Evolutionary conservation across 2,329 filamentous ascomycete species (phyloP).

Genomic region (Penicillium occitanis): DNA sequence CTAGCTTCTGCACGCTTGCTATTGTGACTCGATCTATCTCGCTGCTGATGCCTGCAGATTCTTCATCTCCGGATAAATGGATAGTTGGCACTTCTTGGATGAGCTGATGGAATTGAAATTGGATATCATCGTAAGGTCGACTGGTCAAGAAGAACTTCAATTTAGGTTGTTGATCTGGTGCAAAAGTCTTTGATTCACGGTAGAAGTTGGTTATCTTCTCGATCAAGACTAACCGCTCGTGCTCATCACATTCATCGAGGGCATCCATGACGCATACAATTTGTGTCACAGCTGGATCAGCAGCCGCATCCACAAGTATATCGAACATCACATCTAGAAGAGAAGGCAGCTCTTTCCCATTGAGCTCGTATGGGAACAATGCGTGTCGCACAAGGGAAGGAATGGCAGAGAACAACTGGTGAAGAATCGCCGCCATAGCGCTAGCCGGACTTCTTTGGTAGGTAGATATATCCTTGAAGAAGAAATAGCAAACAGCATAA

Average conservation of each 20-base stretch:
- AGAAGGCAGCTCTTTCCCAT: slow-evolving; percentile 18
- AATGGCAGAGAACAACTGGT: slow-evolving; percentile 31
- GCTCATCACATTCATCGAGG: slow-evolving; percentile 38
- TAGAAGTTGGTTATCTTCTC: slow-evolving; percentile 9
- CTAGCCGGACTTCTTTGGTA: slow-evolving; percentile 8
- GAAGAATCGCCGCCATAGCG: slow-evolving; percentile 37
- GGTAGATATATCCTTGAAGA: slow-evolving; percentile 41
- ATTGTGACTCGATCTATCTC: slow-evolving; percentile 27
- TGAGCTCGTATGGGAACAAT: slow-evolving; percentile 22
- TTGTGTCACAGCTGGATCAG: slow-evolving; percentile 17
- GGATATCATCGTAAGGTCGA: slow-evolving; percentile 18
- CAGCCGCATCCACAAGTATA: slow-evolving; percentile 4
- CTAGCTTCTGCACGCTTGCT: slow-evolving; percentile 18
- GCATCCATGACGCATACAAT: slow-evolving; percentile 40
- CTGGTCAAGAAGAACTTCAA: slow-evolving; percentile 35
- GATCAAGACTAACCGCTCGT: slow-evolving; percentile 22
- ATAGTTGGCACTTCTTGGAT: slow-evolving; percentile 8
- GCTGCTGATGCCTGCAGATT: slow-evolving; percentile 14
- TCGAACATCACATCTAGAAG: not conserved
- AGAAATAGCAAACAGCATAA: slow-evolving; percentile 42
- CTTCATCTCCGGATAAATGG: slow-evolving; percentile 21
- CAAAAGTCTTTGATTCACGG: not conserved
- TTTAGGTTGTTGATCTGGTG: not conserved
- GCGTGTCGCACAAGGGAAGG: slow-evolving; percentile 24
- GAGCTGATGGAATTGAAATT: slow-evolving; percentile 8